Conservation (phyloP, 2,329 filamentous ascomycete genomes). For the Aureobasidium mangrovei region DNA sequence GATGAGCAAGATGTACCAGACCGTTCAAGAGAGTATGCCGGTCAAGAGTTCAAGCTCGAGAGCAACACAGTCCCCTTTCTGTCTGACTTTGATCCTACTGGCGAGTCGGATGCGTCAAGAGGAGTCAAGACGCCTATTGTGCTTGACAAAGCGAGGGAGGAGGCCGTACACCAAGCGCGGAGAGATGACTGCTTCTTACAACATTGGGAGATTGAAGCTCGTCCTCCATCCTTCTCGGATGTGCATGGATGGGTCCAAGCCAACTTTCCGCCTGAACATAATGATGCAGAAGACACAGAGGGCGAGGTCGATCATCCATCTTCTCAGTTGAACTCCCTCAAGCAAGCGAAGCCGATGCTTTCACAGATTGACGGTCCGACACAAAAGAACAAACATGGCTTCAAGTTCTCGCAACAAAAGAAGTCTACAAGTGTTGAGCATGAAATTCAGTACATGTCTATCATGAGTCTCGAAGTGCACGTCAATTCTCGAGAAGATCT, state of each 20-base stretch:
- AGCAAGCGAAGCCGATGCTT: conserved; percentile 36
- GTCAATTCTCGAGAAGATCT: conserved; percentile 76
- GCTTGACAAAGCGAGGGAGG: conserved; percentile 44
- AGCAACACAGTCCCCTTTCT: conserved; percentile 71
- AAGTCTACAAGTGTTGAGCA: conserved; percentile 69
- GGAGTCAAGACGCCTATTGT: conserved; percentile 43
- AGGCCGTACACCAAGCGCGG: conserved; percentile 43
- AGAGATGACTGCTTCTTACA: conserved; percentile 52
- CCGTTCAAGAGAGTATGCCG: conserved; percentile 72
- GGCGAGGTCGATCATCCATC: conserved; percentile 25
- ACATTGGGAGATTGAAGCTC: conserved; percentile 66
- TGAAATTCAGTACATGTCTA: conserved; percentile 89
- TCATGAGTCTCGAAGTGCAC: conserved; percentile 88
- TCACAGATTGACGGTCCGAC: conserved; percentile 89
- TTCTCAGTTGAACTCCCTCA: conserved; percentile 19
- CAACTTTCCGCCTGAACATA: conserved; percentile 16
- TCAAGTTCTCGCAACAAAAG: conserved; percentile 74
- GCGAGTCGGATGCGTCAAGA: conserved; percentile 46
- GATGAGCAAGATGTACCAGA: conserved; percentile 74
- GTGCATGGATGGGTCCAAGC: conserved; percentile 60
- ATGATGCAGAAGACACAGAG: conserved; percentile 14
- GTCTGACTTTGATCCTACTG: conserved; percentile 61
- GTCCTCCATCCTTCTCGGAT: conserved; percentile 61
- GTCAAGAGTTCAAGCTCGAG: conserved; percentile 70
- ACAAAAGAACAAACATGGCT: conserved; percentile 69